Evolutionary conservation across 805 yeast genomes (phyloP), one percentile per base, ranked within the genome.

Genomic region (Monosporozyma yasuniensis): DNA sequence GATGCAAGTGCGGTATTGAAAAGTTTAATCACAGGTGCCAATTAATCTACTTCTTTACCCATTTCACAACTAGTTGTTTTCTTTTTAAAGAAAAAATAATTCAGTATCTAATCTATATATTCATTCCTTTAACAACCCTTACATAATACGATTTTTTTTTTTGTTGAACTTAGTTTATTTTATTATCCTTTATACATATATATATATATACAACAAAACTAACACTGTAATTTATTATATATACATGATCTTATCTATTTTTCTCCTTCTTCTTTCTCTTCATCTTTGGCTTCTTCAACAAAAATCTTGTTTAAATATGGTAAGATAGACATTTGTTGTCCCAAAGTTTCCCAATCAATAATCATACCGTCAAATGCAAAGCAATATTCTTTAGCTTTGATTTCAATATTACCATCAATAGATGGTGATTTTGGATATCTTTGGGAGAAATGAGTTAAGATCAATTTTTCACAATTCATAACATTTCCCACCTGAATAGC

Each of bases 401-500:
- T 61, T 11, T 52, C 47, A 16, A 59, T 52, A 48, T 62, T 58
- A 41, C 64, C 58, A 27, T 66, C 64, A 9, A 66, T 55, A 38
- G 62, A 63, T 10, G 80, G 82, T 21, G 80, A 61, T 52, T 78
- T 76, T 2, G 87, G 84, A 61, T 87, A 93, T 54, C 99, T 75
- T 55, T 93, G 95, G 51, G 96, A 85, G 69, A 93, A 90, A 69
- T 93, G 99, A 0, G 99, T 93, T 41, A 93, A 70, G 4, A 93
- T 71, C 25, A 88, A 67, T 54, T 82, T 79, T 28, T 74, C 72
- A 22, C 90, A 88, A 21, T 75, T 68, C 98, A 93, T 91, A 35
- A 71, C 65, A 49, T 76, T 72, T 0, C 87, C 80, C 2, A 89
- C 81, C 14, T 70, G 71, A 27, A 90, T 73, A 0, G 98, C 98